These are phyloP conservation scores for Kazachstania africana DNA, from an alignment of 805 yeast species.

Conservation along the genomic window DNA sequence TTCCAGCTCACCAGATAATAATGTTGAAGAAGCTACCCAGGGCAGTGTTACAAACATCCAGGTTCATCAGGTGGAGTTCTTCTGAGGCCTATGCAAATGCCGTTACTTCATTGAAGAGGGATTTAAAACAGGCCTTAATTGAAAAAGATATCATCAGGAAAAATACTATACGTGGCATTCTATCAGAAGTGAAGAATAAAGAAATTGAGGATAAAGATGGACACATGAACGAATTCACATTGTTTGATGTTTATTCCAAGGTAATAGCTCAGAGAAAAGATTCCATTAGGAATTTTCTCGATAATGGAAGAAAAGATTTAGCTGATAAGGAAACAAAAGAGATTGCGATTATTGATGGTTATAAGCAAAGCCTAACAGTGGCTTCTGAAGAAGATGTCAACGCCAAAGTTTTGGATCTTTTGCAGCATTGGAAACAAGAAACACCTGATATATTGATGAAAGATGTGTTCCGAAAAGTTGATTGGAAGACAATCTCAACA, in stretches of 20 bases:
- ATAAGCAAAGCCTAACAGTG: constrained; percentile 33
- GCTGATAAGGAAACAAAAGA: constrained; percentile 43
- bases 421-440: constrained; percentile 12
- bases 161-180: constrained; percentile 33
- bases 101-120: constrained; percentile 28
- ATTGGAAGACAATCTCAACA: constrained; percentile 24
- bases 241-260: constrained; percentile 30
- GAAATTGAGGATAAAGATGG: constrained; percentile 30
- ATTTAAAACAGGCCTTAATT: constrained; percentile 37
- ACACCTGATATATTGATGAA: constrained; percentile 19
- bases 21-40: too few relatives aligned
- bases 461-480: constrained; percentile 23
- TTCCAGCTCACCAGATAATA: too few relatives aligned
- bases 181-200: constrained; percentile 34
- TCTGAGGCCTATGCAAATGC: constrained; percentile 28
- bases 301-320: constrained; percentile 39
- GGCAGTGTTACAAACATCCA: background rate
- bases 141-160: constrained; percentile 32
- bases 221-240: constrained; percentile 20
- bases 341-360: constrained; percentile 30
- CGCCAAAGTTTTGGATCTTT: constrained; percentile 18
- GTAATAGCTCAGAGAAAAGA: constrained; percentile 39
- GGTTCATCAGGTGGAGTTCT: constrained; percentile 23
- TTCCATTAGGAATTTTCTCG: constrained; percentile 36
- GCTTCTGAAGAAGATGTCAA: constrained; percentile 37